Evolutionary conservation across 345 rosid genomes (phyloP), one percentile per base, ranked within the genome.

Genomic region (Theobroma cacao): DNA sequence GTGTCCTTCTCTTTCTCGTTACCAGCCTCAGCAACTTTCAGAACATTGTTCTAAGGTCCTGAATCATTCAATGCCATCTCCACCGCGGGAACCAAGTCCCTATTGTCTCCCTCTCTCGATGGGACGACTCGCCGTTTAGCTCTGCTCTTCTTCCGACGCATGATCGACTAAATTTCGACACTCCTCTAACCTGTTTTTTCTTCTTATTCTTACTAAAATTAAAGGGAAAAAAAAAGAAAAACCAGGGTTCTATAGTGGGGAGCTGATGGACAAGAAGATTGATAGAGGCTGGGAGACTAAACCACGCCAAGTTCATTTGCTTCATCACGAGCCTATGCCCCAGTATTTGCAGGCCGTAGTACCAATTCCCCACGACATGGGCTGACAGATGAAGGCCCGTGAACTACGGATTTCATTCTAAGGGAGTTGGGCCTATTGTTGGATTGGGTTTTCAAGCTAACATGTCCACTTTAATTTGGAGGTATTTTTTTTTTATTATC

Each of bases 71-170:
- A 5, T 15, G 48, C 61, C 11, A 50, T 18, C 30, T 33, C 78
- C 61, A 17, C 78, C 20, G 22, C 22, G 22, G 43, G 43, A 34
- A 68, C 40, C 73, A 10, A 11, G 40, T 24, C 55, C 2, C 33
- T 41, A 0, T 30, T 22, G 2, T 43, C 72, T 3, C 24, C 72
- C 2, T 4, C 30, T 20, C 7, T 62, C 53, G 47, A 41, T 7
- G 9, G 36, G 4, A 31, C 22, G 26, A 38, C 13, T 68, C 72
- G 70, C 43, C 71, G 75, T 34, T 34, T 78, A 14, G 74, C 61
- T 56, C 50, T 77, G 66, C 58, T 18, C 68, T 75, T 75, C 41
- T 43, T 75, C 38, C 69, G 56, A 60, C 68, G 66, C 72, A 75
- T 75, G 55, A 60, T 62, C 2, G 33, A 17, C 69, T 40, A 33